Conservation (phyloP, 2,329 filamentous ascomycete genomes). For the Teratosphaeria gauchensis region DNA sequence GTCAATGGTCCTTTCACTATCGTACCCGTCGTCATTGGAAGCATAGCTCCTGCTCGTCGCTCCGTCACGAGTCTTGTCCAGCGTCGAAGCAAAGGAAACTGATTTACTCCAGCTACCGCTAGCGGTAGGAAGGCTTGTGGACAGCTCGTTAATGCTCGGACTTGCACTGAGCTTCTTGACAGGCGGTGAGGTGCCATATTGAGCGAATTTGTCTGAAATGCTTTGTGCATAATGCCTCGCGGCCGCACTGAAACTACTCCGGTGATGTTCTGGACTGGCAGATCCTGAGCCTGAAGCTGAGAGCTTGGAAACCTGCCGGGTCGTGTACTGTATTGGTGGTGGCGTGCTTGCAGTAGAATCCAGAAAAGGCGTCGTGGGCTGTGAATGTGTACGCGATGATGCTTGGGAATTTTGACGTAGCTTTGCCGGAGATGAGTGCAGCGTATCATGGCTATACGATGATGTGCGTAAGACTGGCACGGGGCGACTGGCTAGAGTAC, state of each 20-base stretch:
- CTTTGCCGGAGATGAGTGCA: slow-evolving; percentile 7
- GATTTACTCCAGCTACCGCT: slow-evolving; percentile 39
- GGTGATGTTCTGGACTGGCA: slow-evolving; percentile 22
- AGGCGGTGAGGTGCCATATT: slow-evolving; percentile 24
- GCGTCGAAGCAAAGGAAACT: slow-evolving; percentile 21
- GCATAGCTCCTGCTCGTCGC: slow-evolving; percentile 22
- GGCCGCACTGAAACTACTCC: slow-evolving; percentile 25
- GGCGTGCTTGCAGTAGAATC: slow-evolving; percentile 21
- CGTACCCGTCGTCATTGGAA: slow-evolving; percentile 19
- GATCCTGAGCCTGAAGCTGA: slow-evolving; percentile 20
- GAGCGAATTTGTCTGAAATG: slow-evolving; percentile 23
- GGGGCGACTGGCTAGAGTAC: neutral
- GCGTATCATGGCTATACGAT: neutral
- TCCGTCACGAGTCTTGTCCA: slow-evolving; percentile 13
- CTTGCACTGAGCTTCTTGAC: slow-evolving; percentile 15
- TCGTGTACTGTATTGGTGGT: slow-evolving; percentile 14
- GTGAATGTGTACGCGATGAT: slow-evolving; percentile 19
- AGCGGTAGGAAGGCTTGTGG: slow-evolving; percentile 20
- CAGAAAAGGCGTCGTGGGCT: slow-evolving; percentile 21
- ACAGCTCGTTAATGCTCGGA: slow-evolving; percentile 19
- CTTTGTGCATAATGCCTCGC: slow-evolving; percentile 26
- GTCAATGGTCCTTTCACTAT: slow-evolving; percentile 27
- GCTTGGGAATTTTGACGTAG: slow-evolving; percentile 9
- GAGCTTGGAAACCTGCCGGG: slow-evolving; percentile 13
- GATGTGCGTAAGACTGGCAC: slow-evolving; percentile 3